These are phyloP conservation scores for Wickerhamiella australiensis DNA, from an alignment of 805 yeast species.

Conservation along the genomic window DNA sequence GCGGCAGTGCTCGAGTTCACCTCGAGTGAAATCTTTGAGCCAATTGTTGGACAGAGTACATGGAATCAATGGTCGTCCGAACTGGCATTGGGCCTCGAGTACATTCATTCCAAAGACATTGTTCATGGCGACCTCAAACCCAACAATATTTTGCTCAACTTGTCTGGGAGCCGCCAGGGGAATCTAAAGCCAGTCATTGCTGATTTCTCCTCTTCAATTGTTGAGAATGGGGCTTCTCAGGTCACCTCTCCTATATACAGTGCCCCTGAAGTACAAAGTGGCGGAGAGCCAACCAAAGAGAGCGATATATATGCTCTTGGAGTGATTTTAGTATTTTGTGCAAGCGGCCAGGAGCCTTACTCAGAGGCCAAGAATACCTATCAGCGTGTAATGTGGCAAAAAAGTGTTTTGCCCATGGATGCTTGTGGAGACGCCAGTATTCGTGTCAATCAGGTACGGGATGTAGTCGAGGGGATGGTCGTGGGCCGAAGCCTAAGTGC, in stretches of 20 bases:
- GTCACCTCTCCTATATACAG: conserved; percentile 34
- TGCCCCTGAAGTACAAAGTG: conserved; percentile 36
- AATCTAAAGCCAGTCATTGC: conserved; percentile 30
- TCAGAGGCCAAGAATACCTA: conserved; percentile 25
- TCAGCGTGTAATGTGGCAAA: conserved; percentile 27
- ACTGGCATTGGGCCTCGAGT: conserved; percentile 20
- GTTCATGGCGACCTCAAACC: conserved; percentile 42
- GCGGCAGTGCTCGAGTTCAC: conserved; percentile 5
- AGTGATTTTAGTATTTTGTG: conserved; percentile 34
- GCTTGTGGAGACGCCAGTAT: conserved; percentile 20
- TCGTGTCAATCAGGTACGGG: conserved; percentile 11
- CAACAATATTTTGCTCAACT: conserved; percentile 32
- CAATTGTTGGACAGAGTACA: conserved; percentile 19
- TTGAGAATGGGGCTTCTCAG: conserved; percentile 25
- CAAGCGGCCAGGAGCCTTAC: conserved; percentile 38
- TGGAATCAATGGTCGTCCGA: conserved; percentile 24
- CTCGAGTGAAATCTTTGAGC: conserved; percentile 14
- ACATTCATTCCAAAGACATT: conserved; percentile 22
- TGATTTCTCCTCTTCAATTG: conserved; percentile 33
- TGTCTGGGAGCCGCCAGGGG: neutral
- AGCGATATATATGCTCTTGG: conserved; percentile 41
- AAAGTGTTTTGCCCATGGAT: conserved; percentile 23
- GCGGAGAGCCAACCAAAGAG: conserved; percentile 26
- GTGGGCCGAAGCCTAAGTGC: neutral
- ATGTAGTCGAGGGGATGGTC: neutral